phyloP scores from a whole-genome alignment of 2,329 filamentous ascomycete species.

The Monilinia laxa region DNA sequence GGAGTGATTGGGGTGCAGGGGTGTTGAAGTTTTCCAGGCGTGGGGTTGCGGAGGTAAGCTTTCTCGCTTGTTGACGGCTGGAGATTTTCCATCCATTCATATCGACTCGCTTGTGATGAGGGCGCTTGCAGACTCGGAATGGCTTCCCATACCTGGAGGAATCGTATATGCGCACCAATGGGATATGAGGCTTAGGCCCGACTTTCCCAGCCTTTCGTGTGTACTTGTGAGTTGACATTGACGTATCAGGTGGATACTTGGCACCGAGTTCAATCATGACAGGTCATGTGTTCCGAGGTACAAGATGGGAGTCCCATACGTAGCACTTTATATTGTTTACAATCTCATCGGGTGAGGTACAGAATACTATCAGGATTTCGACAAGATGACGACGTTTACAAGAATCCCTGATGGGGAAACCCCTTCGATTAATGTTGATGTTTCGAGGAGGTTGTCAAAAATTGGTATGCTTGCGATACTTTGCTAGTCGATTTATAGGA shows the following conservation, averaged over 20 bases:
- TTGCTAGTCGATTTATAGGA: not conserved
- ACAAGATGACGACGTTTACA: constrained; percentile 69
- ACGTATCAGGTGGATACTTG: not conserved
- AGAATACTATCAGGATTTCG: not conserved
- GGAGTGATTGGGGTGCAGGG: not conserved
- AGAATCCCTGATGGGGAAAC: constrained; percentile 60
- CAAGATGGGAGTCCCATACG: constrained; percentile 19
- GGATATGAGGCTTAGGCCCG: not conserved
- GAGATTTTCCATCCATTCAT: constrained; percentile 16
- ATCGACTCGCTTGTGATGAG: constrained; percentile 8
- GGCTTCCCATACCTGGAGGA: not conserved
- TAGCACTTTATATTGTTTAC: constrained; percentile 10
- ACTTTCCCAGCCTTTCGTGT: not conserved
- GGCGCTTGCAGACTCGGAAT: constrained; percentile 1
- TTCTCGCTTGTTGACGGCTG: constrained; percentile 5
- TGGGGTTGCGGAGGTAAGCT: not conserved
- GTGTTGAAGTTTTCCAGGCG: not conserved
- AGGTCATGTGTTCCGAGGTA: constrained; percentile 13
- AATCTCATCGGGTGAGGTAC: constrained; percentile 2
- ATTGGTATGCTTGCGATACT: constrained; percentile 46
- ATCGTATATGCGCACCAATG: constrained; percentile 25
- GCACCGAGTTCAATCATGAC: not conserved
- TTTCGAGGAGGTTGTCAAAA: constrained; percentile 63
- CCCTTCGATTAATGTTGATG: constrained; percentile 65
- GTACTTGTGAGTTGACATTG: not conserved